Conservation (phyloP, 2,329 filamentous ascomycete species). For the Paracoccidioides lutzii region DNA sequence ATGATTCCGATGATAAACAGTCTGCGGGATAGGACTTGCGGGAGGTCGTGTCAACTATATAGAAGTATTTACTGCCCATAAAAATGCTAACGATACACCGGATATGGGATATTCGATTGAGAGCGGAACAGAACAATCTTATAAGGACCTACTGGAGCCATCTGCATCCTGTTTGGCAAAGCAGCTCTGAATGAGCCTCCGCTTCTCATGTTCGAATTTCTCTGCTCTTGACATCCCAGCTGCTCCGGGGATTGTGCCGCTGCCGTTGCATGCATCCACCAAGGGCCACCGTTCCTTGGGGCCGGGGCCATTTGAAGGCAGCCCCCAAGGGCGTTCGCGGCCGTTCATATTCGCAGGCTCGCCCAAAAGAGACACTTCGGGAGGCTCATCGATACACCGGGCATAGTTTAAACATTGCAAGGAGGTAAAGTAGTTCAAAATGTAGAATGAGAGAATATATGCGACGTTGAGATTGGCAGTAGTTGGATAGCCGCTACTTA, state of each 20-base stretch:
- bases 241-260: conserved; percentile 16
- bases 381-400: not conserved
- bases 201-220: conserved; percentile 92
- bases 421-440: not conserved
- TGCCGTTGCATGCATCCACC: conserved; percentile 24
- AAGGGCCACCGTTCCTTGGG: conserved; percentile 22
- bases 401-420: not conserved
- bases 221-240: conserved; percentile 47
- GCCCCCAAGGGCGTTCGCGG: conserved; percentile 24
- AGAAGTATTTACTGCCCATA: not conserved
- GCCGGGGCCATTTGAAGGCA: conserved; percentile 19
- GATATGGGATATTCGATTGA: not conserved
- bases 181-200: conserved; percentile 85
- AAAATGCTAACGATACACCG: not conserved
- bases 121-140: not conserved
- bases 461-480: not conserved
- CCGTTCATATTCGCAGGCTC: conserved; percentile 23
- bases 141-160: conserved; percentile 56
- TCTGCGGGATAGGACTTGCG: no score
- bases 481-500: not conserved
- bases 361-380: conserved; percentile 7
- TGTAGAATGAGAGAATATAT: not conserved
- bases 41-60: no score
- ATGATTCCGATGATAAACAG: no score
- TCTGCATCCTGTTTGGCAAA: conserved; percentile 82